Base-by-base conservation (phyloP, 306 rosid species). In the Glycine soja region DNA sequence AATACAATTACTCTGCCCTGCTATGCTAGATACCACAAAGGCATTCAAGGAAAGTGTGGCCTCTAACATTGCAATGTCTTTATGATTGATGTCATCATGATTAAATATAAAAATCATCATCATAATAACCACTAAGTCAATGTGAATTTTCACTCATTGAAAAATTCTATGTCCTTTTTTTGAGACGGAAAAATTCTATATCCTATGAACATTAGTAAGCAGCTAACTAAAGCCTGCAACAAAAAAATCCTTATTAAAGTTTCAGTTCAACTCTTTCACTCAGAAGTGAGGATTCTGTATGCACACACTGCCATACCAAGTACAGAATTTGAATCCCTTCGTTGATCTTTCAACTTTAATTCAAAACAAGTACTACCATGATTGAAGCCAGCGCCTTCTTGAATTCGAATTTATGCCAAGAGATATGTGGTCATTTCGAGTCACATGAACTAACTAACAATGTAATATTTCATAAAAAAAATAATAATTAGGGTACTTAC, bases 321-420 rank as follows among this genome's bases (percentile, higher is more conserved):
- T 52, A 66, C 66, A 16, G 3, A n/a, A 77, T 46, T 38, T 42
- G 54, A 66, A 77, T 65, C 65, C 24, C 42, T 77, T 65, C 14
- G 14, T 52, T 65, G 32, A 40, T 77, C n/a, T 11, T 51, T 66
- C 30, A 51, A 50, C 46, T 67, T 78, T 52, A 66, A 52, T 66
- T 1, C 30, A 24, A 45, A 54, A 62, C 50, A 36, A 76, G 74
- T 64, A 77, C n/a, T 47, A 47, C 72, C 52, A 64, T 50, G 14
- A 76, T 64, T 62, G 40, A 51, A 76, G 24, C 10, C 5, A 66
- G 24, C 19, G 53, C 52, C 51, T 34, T 40, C 62, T 24, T 76
- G 48, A 76, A 76, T 62, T 76, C 18, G 30, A 63, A 63, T 46
- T 34, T 34, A 47, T 24, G 8, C 18, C 59, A 24, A 24, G 30